Percentiles rank a stretch among this genome's conserved stretches.
Conservation (phyloP, 257 asterid species). For the Scutellaria barbata region DNA sequence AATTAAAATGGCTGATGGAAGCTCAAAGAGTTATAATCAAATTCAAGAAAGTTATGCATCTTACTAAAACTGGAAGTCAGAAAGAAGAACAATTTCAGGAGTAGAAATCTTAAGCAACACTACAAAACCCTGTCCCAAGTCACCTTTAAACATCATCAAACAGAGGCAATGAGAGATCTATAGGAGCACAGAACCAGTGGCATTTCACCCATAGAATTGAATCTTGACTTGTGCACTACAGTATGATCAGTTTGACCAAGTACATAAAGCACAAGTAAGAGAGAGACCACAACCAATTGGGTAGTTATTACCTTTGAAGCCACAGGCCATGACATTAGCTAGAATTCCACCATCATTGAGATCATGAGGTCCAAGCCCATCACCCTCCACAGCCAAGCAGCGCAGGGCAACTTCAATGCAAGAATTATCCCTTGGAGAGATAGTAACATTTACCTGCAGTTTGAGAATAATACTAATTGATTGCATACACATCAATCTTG, state of each 20-base stretch:
- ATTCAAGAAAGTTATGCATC: background rate
- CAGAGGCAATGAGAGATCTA: conserved; percentile 18
- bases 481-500: background rate
- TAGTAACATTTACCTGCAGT: conserved; percentile 68
- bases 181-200: background rate
- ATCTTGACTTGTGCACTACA: conserved; percentile 12
- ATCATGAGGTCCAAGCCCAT: conserved; percentile 85
- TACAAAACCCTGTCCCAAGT: background rate
- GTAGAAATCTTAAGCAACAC: background rate
- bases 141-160: conserved; percentile 11
- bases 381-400: conserved; percentile 84
- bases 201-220: background rate
- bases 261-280: too few species aligned
- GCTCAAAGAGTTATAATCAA: conserved; percentile 12
- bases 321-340: conserved; percentile 78
- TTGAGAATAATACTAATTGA: conserved; percentile 21
- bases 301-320: conserved; percentile 76
- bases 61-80: background rate
- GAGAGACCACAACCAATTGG: conserved; percentile 18
- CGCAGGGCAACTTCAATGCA: conserved; percentile 86
- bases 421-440: conserved; percentile 59
- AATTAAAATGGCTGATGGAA: conserved; percentile 1
- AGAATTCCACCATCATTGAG: conserved; percentile 91
- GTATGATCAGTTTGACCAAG: background rate
- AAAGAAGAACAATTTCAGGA: background rate